These are phyloP conservation scores for Sarocladium strictum DNA, from an alignment of 2,329 filamentous ascomycete genomes.

Conservation along the genomic window DNA sequence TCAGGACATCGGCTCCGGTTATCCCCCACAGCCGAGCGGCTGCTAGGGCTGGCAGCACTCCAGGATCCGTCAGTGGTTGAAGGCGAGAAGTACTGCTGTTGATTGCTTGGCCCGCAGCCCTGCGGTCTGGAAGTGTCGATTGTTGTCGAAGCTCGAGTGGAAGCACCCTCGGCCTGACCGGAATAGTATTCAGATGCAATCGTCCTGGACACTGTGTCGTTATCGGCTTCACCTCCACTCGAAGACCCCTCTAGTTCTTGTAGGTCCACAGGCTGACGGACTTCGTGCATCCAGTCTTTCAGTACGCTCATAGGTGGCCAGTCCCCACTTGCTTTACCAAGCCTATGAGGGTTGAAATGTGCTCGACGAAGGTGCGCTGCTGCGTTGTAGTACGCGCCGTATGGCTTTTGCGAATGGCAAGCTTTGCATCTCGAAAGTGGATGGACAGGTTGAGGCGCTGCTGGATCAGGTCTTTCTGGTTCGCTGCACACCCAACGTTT, in stretches of 20 bases:
- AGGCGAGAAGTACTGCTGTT: conserved; percentile 10
- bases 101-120: not conserved
- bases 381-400: conserved; percentile 54
- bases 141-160: conserved; percentile 6
- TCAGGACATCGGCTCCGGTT: conserved; percentile 48
- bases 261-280: conserved; percentile 44
- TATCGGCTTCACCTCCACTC: conserved; percentile 47
- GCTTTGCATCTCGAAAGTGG: conserved; percentile 51
- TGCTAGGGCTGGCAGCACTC: conserved; percentile 3
- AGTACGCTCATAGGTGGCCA: conserved; percentile 53
- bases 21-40: conserved; percentile 18
- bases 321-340: conserved; percentile 51
- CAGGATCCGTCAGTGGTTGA: conserved; percentile 6
- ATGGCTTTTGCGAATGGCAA: conserved; percentile 49
- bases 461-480: conserved; percentile 32
- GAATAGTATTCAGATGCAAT: conserved; percentile 7
- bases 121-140: not conserved
- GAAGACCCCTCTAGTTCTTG: conserved; percentile 34
- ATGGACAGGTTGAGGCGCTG: conserved; percentile 40
- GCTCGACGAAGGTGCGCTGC: conserved; percentile 52
- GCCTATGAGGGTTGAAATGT: conserved; percentile 50
- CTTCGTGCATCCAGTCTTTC: conserved; percentile 57
- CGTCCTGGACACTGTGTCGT: conserved; percentile 25
- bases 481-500: conserved; percentile 53
- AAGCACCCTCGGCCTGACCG: not conserved